Evolutionary conservation across 2,329 filamentous ascomycete species (phyloP).

Genomic region (Fusarium longipes): DNA sequence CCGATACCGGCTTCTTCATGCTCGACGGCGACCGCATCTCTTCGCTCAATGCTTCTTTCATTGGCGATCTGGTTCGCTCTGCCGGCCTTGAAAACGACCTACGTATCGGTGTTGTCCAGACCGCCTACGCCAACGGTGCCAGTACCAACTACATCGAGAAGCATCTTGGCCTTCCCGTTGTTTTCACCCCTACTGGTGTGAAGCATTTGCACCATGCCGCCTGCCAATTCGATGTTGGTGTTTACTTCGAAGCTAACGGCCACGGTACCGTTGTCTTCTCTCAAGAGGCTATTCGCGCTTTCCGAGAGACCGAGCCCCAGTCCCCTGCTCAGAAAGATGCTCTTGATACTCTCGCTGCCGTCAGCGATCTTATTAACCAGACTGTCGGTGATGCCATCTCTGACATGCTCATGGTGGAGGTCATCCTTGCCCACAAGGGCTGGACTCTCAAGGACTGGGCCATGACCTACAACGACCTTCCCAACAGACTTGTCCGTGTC

Average conservation of each 20-base stretch:
- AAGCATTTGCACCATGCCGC: slow-evolving; percentile 99
- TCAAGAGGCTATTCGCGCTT: slow-evolving; percentile 80
- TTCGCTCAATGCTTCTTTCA: slow-evolving; percentile 91
- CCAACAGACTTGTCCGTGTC: slow-evolving; percentile 93
- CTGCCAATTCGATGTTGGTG: slow-evolving; percentile 91
- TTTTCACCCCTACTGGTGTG: slow-evolving; percentile 94
- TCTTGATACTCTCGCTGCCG: slow-evolving; percentile 83
- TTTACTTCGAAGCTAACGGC: slow-evolving; percentile 99
- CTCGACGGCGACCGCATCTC: slow-evolving; percentile 97
- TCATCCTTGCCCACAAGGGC: slow-evolving; percentile 92
- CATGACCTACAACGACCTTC: slow-evolving; percentile 90
- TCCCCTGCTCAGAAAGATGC: slow-evolving; percentile 93
- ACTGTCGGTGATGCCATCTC: slow-evolving; percentile 96
- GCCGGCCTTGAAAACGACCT: slow-evolving; percentile 83
- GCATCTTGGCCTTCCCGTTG: slow-evolving; percentile 86
- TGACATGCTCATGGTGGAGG: slow-evolving; percentile 95
- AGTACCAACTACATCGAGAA: slow-evolving; percentile 93
- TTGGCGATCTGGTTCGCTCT: slow-evolving; percentile 85
- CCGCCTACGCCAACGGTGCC: slow-evolving; percentile 96
- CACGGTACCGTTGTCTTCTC: slow-evolving; percentile 98
- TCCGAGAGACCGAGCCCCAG: slow-evolving; percentile 83
- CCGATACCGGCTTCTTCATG: slow-evolving; percentile 86
- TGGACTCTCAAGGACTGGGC: slow-evolving; percentile 95
- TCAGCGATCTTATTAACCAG: slow-evolving; percentile 96
- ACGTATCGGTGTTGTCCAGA: slow-evolving; percentile 94